Conservation (phyloP, 1,139 yeast genomes). For the Scheffersomyces segobiensis region DNA sequence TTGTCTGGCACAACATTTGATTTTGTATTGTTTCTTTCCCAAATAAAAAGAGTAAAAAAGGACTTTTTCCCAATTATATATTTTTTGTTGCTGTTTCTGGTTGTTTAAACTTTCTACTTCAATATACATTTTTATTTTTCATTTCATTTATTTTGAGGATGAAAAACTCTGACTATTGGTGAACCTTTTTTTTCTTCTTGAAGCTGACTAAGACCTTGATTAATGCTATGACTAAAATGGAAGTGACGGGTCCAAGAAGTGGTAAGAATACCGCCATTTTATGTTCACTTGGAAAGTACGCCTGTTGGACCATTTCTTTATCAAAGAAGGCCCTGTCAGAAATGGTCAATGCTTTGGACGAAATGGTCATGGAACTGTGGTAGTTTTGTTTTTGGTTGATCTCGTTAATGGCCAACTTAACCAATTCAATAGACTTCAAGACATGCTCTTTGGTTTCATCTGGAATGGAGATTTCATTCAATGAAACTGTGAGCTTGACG, state of each 20-base stretch:
- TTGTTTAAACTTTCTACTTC: not conserved
- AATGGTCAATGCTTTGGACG: slow-evolving; percentile 54
- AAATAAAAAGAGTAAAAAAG: too few species aligned
- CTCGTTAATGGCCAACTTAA: slow-evolving; percentile 32
- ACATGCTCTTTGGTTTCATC: slow-evolving; percentile 55
- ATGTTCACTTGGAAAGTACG: slow-evolving; percentile 92
- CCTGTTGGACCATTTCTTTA: slow-evolving; percentile 92
- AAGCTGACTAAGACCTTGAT: slow-evolving; percentile 31
- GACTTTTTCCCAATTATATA: not conserved
- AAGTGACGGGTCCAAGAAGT: slow-evolving; percentile 76
- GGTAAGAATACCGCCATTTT: slow-evolving; percentile 92
- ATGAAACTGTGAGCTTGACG: slow-evolving; percentile 62
- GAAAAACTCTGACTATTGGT: not conserved
- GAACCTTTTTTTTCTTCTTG: slow-evolving; percentile 10
- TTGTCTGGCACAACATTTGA: not conserved
- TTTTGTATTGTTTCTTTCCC: not conserved
- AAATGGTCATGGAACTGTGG: slow-evolving; percentile 47
- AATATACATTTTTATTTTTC: not conserved
- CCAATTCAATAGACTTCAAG: slow-evolving; percentile 34
- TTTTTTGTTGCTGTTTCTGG: not conserved
- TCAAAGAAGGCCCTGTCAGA: slow-evolving; percentile 87
- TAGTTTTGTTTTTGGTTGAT: slow-evolving; percentile 34
- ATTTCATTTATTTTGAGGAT: too few species aligned
- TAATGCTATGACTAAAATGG: slow-evolving; percentile 66
- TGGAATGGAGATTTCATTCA: slow-evolving; percentile 84